Evolutionary conservation across 768 basidiomycete genomes (phyloP).

Genomic region (Boletus sp.): DNA sequence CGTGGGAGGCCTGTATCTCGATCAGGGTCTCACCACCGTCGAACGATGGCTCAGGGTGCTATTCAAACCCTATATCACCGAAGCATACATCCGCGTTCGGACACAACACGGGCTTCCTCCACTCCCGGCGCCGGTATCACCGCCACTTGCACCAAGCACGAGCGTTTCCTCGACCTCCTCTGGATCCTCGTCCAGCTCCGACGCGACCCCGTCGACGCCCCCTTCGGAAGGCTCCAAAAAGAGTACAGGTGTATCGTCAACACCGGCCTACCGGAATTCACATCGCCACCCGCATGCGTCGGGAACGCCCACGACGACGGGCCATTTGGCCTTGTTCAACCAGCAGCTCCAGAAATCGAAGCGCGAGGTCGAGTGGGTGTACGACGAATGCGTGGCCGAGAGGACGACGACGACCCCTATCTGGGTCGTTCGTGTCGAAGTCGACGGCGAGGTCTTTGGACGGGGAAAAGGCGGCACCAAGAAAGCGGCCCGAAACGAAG

Average conservation of each 20-base stretch:
- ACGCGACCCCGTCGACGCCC: background rate
- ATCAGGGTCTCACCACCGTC: conserved; percentile 60
- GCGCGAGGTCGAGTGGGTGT: conserved; percentile 69
- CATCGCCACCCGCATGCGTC: conserved; percentile 17
- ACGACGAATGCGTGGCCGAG: conserved; percentile 45
- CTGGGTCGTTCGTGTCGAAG: conserved; percentile 66
- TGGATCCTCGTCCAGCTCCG: background rate
- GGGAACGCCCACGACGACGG: conserved; percentile 37
- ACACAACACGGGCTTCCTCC: conserved; percentile 65
- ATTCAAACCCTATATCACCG: conserved; percentile 58
- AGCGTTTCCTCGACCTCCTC: conserved; percentile 19
- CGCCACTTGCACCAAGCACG: conserved; percentile 17
- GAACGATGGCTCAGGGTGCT: conserved; percentile 60
- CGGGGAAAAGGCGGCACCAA: conserved; percentile 70
- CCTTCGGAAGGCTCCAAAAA: background rate
- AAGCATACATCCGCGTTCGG: conserved; percentile 64
- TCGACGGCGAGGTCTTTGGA: conserved; percentile 61
- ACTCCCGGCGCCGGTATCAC: conserved; percentile 29
- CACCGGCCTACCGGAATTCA: conserved; percentile 5
- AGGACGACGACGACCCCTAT: conserved; percentile 69
- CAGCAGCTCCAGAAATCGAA: conserved; percentile 64
- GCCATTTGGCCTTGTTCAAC: conserved; percentile 80
- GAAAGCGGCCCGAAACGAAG: conserved; percentile 77
- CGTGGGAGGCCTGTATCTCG: conserved; percentile 73
- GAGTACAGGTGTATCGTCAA: conserved; percentile 5